Evolutionary conservation across 176 grass and related monocot species (phyloP).

Genomic region (Phoenix roebelenii): DNA sequence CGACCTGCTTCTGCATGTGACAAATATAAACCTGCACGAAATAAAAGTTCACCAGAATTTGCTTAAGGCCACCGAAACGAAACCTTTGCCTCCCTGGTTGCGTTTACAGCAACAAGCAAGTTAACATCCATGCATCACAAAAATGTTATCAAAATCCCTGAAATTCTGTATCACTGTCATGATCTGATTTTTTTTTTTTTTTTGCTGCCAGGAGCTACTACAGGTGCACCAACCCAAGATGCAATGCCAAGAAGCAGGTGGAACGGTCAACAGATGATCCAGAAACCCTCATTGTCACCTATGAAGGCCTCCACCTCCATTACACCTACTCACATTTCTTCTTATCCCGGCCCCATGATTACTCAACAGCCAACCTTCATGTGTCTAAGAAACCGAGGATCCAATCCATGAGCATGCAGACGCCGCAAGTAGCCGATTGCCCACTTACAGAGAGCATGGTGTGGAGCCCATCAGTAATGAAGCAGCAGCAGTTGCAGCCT

Average conservation of each 20-base stretch:
- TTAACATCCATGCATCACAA: no score
- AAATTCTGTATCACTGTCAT: no score
- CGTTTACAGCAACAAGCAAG: no score
- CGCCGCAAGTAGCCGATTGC: background rate
- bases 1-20: no score
- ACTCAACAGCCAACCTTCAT: background rate
- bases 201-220: background rate
- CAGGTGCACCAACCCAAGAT: conserved; percentile 13
- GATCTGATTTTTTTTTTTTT: background rate
- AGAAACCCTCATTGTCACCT: conserved; percentile 6
- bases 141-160: no score
- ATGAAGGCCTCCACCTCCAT: conserved; percentile 18
- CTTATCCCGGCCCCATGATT: background rate
- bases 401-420: background rate
- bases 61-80: no score
- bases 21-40: no score
- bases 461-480: background rate
- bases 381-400: conserved; percentile 8
- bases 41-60: no score
- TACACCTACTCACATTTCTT: conserved; percentile 12
- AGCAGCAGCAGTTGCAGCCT: conserved; percentile 1
- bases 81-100: no score
- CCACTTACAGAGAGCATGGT: background rate
- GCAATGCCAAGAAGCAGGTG: conserved; percentile 21
- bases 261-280: conserved; percentile 13